Evolutionary conservation across 768 basidiomycete species (phyloP).

Genomic region (Amanita jacksonii): DNA sequence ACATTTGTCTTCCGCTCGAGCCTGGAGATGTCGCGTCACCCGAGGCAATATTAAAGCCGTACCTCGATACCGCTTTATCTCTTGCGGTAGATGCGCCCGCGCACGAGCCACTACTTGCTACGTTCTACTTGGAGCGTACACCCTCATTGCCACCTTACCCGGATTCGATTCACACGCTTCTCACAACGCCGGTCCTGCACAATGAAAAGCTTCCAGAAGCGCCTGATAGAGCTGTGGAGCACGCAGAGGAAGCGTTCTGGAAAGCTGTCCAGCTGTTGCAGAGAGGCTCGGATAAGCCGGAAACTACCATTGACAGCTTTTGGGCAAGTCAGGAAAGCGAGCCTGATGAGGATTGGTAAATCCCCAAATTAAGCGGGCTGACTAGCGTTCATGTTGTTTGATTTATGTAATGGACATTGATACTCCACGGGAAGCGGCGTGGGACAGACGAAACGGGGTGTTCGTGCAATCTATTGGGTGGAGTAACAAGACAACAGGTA

Average conservation of each 20-base stretch:
- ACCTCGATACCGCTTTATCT: constrained; percentile 39
- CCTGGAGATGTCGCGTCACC: constrained; percentile 17
- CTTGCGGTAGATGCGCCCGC: constrained; percentile 15
- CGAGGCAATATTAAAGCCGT: constrained; percentile 42
- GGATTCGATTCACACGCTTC: constrained; percentile 1
- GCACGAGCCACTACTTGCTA: constrained; percentile 37
- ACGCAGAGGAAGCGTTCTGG: constrained; percentile 54
- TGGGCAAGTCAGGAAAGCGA: constrained; percentile 28
- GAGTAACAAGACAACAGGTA: too few species aligned
- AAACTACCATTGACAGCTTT: constrained; percentile 18
- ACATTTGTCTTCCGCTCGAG: constrained; percentile 43
- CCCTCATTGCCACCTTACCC: constrained; percentile 22
- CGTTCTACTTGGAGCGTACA: constrained; percentile 41
- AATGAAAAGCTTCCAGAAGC: constrained; percentile 35
- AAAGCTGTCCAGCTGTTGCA: constrained; percentile 24
- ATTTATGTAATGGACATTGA: too few species aligned
- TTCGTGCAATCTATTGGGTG: too few species aligned
- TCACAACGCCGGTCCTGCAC: constrained; percentile 18
- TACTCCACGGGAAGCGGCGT: not conserved
- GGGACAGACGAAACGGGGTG: not conserved
- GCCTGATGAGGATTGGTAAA: constrained; percentile 21
- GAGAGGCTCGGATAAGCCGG: constrained; percentile 7
- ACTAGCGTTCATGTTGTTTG: too few species aligned
- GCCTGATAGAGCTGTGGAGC: constrained; percentile 44
- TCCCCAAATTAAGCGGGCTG: too few species aligned